These are phyloP conservation scores for Ciborinia camelliae DNA, from an alignment of 2,329 filamentous ascomycete species.

Conservation along the genomic window DNA sequence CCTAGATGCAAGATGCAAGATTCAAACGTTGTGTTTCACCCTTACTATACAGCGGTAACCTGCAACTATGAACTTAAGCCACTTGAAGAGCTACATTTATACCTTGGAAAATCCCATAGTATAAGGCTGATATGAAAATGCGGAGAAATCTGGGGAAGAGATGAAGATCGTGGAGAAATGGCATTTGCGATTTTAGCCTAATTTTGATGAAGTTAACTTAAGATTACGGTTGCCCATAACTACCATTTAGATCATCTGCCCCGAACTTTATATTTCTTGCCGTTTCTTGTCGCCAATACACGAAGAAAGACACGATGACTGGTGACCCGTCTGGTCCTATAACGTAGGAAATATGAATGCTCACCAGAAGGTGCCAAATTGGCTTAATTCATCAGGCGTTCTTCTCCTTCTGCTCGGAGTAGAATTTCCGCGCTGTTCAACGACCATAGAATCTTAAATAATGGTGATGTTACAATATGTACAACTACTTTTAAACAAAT, in stretches of 20 bases:
- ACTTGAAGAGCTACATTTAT: background rate
- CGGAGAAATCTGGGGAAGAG: conserved; percentile 13
- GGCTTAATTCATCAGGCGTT: background rate
- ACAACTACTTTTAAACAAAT: too few relatives aligned
- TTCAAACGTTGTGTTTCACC: background rate
- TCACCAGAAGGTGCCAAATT: background rate
- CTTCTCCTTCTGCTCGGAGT: background rate
- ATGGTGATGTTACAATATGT: too few relatives aligned
- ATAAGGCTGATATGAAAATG: conserved; percentile 1
- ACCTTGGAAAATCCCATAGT: background rate
- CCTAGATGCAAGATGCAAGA: background rate
- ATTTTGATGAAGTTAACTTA: background rate
- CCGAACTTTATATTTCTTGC: background rate
- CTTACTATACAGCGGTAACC: background rate
- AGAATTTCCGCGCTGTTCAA: background rate
- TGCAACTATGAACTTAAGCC: background rate
- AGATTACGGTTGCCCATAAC: background rate
- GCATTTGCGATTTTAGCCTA: conserved; percentile 9
- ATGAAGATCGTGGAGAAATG: background rate
- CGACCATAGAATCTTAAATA: background rate
- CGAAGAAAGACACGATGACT: background rate
- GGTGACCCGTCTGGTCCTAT: background rate
- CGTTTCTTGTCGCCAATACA: background rate
- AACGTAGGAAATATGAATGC: background rate
- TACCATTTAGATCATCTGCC: background rate